These are phyloP conservation scores for Syzygium oleosum DNA, from an alignment of 345 rosid species.

Conservation along the genomic window DNA sequence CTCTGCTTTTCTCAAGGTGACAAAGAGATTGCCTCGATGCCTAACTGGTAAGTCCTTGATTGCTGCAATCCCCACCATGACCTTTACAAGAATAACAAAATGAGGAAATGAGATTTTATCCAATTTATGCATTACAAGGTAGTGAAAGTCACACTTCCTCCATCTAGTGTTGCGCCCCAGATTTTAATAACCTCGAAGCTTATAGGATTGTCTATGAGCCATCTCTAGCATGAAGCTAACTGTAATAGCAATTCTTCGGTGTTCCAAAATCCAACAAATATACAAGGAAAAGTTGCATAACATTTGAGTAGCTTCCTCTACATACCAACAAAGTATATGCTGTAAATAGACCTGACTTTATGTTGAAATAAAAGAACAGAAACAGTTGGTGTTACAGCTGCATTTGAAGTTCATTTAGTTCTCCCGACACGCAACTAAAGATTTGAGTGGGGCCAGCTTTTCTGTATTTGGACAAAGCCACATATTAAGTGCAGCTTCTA, in stretches of 20 bases:
- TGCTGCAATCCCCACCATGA: constrained; percentile 52
- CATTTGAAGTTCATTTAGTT: neutral
- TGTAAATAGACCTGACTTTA: neutral
- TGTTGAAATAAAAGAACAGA: neutral
- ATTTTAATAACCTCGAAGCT: neutral
- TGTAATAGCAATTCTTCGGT: neutral
- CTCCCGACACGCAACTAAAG: neutral
- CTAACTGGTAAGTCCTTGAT: constrained; percentile 48
- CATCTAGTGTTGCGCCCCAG: neutral
- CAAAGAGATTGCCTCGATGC: constrained; percentile 50
- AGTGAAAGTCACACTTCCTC: neutral
- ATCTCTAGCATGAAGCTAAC: neutral
- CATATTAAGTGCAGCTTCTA: neutral
- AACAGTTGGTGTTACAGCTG: neutral
- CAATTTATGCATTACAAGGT: neutral
- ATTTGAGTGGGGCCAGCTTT: neutral
- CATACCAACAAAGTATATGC: neutral
- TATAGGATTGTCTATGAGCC: neutral
- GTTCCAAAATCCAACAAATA: neutral
- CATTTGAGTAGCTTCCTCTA: neutral
- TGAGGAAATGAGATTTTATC: neutral
- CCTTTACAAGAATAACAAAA: constrained; percentile 21
- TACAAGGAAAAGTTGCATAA: neutral
- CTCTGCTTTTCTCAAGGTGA: constrained; percentile 46
- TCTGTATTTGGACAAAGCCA: neutral